A percentile compares a stretch with the other conserved stretches of the same genome.
Conservation (phyloP, 2,329 filamentous ascomycete genomes). For the Cercospora nicotianae region DNA sequence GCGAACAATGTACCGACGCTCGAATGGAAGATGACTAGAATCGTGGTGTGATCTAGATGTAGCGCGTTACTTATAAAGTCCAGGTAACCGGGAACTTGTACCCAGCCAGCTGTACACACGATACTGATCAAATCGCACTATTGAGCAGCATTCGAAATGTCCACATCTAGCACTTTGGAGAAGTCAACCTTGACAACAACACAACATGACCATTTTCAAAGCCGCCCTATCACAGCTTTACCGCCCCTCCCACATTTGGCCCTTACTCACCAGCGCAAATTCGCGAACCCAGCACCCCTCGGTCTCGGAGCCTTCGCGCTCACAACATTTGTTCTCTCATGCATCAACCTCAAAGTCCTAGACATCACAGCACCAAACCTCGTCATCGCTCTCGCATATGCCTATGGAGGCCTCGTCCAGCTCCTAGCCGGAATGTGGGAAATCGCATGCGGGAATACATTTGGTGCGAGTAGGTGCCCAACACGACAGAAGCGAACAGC, state of each 20-base stretch:
- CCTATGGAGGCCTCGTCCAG: constrained; percentile 77
- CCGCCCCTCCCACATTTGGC: background rate
- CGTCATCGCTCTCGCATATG: constrained; percentile 67
- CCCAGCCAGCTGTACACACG: background rate
- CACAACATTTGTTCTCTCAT: constrained; percentile 76
- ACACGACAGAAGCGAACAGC: too few species aligned
- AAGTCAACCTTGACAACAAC: background rate
- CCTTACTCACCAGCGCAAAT: constrained; percentile 44
- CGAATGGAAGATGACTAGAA: background rate
- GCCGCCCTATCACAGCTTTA: background rate
- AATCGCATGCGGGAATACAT: constrained; percentile 84
- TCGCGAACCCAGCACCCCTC: constrained; percentile 77
- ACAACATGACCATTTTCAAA: background rate
- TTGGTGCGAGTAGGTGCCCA: constrained; percentile 51
- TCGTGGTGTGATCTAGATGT: background rate
- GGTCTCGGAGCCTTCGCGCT: constrained; percentile 77
- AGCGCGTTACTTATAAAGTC: background rate
- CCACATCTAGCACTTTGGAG: background rate
- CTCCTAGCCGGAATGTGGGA: constrained; percentile 87
- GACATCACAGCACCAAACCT: constrained; percentile 63
- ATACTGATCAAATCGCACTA: background rate
- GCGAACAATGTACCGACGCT: background rate
- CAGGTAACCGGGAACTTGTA: background rate
- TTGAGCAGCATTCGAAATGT: background rate
- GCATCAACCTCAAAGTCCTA: constrained; percentile 68